Evolutionary conservation across 306 rosid species (phyloP).

Genomic region (Erythrophleum fordii): DNA sequence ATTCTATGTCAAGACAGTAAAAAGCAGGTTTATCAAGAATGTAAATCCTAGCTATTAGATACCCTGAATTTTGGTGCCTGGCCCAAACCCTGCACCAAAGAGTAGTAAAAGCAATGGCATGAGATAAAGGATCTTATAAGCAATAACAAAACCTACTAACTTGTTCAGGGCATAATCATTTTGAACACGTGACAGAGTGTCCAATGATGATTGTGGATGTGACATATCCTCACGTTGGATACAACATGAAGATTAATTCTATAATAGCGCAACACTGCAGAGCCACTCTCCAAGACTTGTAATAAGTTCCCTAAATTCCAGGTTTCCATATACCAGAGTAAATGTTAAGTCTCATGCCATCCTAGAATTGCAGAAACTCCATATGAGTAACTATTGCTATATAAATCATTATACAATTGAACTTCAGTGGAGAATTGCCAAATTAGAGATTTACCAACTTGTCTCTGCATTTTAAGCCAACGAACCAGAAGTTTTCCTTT

Average conservation of each 20-base stretch:
- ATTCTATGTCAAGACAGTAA: neutral
- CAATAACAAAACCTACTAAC: neutral
- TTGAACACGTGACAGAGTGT: neutral
- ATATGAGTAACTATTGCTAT: neutral
- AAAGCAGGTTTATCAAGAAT: neutral
- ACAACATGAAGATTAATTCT: neutral
- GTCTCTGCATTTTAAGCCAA: neutral
- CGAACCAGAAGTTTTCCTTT: neutral
- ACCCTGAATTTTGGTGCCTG: neutral
- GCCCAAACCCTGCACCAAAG: neutral
- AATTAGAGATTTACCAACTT: neutral
- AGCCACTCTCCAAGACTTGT: neutral
- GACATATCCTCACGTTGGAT: neutral
- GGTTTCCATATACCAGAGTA: neutral
- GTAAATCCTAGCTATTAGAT: neutral
- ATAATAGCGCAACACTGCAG: neutral
- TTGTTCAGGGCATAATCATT: neutral
- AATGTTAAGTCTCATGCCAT: neutral
- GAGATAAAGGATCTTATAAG: neutral
- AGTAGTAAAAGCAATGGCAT: neutral
- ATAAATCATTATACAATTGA: neutral
- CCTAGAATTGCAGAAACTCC: neutral
- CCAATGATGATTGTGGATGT: neutral
- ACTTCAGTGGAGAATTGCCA: neutral
- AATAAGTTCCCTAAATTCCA: too few species aligned